phyloP scores from a whole-genome alignment of 805 yeast genomes.

The Candida ipomoeae region DNA sequence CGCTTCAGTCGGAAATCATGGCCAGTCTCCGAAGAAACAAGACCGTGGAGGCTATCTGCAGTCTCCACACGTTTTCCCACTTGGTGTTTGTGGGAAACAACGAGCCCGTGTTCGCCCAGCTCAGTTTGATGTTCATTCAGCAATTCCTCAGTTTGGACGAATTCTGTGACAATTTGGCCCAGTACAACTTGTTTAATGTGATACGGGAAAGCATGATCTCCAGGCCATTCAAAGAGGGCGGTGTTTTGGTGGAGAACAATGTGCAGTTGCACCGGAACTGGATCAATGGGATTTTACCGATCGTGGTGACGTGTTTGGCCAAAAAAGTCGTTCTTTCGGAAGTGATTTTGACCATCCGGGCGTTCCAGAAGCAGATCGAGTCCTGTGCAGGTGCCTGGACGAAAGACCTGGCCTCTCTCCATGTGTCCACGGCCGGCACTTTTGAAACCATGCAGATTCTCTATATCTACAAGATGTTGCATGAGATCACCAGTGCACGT shows the following conservation, averaged over 20 bases:
- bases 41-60: constrained; percentile 57
- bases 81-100: constrained; percentile 48
- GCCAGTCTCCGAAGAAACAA: constrained; percentile 52
- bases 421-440: constrained; percentile 33
- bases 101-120: constrained; percentile 69
- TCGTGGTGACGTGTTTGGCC: constrained; percentile 55
- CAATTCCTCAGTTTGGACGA: constrained; percentile 59
- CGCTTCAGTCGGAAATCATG: constrained; percentile 49
- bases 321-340: constrained; percentile 65
- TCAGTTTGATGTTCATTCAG: constrained; percentile 61
- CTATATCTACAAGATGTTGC: constrained; percentile 56
- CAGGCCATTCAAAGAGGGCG: constrained; percentile 60
- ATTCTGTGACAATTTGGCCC: constrained; percentile 63
- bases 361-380: constrained; percentile 63
- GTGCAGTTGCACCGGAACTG: constrained; percentile 71
- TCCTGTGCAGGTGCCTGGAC: constrained; percentile 68
- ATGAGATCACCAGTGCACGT: constrained; percentile 48
- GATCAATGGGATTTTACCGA: constrained; percentile 78
- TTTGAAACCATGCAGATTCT: constrained; percentile 55
- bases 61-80: constrained; percentile 66
- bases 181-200: constrained; percentile 59
- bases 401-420: constrained; percentile 43
- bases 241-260: constrained; percentile 45
- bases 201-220: constrained; percentile 75
- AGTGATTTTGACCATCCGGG: constrained; percentile 54